Evolutionary conservation across 345 rosid genomes (phyloP).

Genomic region (Physaria fendleri): DNA sequence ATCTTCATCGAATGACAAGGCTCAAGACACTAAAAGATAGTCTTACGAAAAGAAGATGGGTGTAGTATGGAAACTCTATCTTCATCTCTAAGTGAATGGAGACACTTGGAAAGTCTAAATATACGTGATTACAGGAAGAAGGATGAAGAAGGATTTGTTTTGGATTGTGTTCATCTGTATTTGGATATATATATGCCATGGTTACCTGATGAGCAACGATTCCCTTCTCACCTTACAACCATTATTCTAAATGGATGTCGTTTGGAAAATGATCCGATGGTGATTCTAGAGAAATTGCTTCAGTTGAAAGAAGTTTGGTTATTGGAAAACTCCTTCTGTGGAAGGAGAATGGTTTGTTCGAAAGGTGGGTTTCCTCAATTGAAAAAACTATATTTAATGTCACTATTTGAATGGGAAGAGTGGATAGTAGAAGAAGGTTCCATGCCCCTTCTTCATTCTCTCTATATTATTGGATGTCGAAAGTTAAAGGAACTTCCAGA

Average conservation of each 20-base stretch:
- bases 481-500: conserved; percentile 26
- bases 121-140: neutral
- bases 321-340: conserved; percentile 2
- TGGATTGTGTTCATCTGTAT: neutral
- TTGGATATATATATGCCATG: neutral
- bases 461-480: conserved; percentile 21
- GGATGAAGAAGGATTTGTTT: neutral
- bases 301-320: conserved; percentile 11
- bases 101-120: neutral
- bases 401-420: neutral
- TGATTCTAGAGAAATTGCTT: conserved; percentile 33
- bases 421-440: conserved; percentile 13
- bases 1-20: too few relatives aligned
- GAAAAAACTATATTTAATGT: neutral
- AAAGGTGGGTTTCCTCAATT: conserved; percentile 1
- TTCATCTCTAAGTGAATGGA: neutral
- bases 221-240: conserved; percentile 27
- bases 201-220: conserved; percentile 16
- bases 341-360: conserved; percentile 25
- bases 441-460: conserved; percentile 23
- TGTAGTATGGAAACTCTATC: neutral
- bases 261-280: conserved; percentile 33
- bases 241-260: neutral
- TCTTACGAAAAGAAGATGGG: too few relatives aligned
- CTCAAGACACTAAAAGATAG: too few relatives aligned